phyloP scores from a whole-genome alignment of 2,329 filamentous ascomycete genomes.

The Didymella segeticola region DNA sequence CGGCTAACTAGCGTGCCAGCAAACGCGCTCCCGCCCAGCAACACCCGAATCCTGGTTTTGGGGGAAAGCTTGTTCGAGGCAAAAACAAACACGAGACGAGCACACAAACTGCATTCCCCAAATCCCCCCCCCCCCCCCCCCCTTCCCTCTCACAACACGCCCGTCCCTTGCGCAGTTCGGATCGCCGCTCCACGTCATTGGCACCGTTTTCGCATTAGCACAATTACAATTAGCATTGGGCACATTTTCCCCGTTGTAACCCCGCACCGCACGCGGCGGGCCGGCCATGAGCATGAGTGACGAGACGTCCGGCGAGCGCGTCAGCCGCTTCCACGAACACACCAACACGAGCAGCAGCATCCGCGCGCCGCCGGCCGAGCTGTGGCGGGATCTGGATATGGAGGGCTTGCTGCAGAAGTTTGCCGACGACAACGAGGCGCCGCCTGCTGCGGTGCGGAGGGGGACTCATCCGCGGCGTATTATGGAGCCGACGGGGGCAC shows the following conservation, averaged over 20 bases:
- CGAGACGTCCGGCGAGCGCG: constrained; percentile 32
- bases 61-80: not conserved
- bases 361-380: constrained; percentile 38
- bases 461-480: not conserved
- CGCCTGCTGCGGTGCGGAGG: constrained; percentile 21
- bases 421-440: constrained; percentile 30
- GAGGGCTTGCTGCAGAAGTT: constrained; percentile 35
- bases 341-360: constrained; percentile 41
- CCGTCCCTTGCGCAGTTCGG: no score
- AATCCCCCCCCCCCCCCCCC: no score
- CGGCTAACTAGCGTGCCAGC: not conserved
- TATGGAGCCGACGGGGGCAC: not conserved
- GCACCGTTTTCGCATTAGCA: no score
- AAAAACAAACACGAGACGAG: constrained; percentile 9
- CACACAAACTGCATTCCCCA: not conserved
- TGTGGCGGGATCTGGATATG: constrained; percentile 37
- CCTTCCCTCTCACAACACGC: no score
- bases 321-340: constrained; percentile 38
- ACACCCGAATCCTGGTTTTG: constrained; percentile 4
- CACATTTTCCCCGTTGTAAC: no score
- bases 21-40: not conserved
- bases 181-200: not conserved
- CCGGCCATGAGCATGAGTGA: no score
- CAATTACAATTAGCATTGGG: no score
- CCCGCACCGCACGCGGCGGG: not conserved